phyloP scores from a whole-genome alignment of 2,329 filamentous ascomycete species.

The Ceratocystis papillata region DNA sequence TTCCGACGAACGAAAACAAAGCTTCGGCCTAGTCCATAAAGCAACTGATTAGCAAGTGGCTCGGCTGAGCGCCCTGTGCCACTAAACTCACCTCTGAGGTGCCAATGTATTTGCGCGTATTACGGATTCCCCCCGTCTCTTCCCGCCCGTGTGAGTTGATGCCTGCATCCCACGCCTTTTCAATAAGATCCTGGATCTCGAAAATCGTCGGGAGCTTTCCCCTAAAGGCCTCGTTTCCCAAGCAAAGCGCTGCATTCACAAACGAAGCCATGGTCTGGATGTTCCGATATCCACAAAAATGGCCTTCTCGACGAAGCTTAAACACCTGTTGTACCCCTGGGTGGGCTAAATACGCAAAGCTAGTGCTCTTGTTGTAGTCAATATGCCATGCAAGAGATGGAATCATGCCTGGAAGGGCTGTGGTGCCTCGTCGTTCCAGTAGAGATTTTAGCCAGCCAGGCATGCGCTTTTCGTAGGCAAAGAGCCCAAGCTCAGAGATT shows the following conservation, averaged over 20 bases:
- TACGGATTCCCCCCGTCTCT: conserved; percentile 76
- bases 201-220: conserved; percentile 62
- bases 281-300: conserved; percentile 91
- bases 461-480: conserved; percentile 65
- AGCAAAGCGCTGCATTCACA: conserved; percentile 48
- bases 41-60: too few relatives aligned
- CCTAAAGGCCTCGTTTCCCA: conserved; percentile 51
- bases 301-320: conserved; percentile 68
- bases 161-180: conserved; percentile 75
- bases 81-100: conserved; percentile 73
- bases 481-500: conserved; percentile 55
- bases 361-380: conserved; percentile 37
- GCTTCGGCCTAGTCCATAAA: conserved; percentile 54
- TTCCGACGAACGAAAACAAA: conserved; percentile 57
- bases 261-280: conserved; percentile 86
- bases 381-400: neutral
- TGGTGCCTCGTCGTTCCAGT: conserved; percentile 46
- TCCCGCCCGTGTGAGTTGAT: conserved; percentile 63
- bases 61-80: conserved; percentile 24
- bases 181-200: conserved; percentile 74
- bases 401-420: conserved; percentile 7
- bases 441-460: conserved; percentile 55
- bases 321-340: conserved; percentile 65
- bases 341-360: conserved; percentile 70
- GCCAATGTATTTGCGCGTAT: conserved; percentile 92